phyloP scores from a whole-genome alignment of 257 asterid genomes.

The Solanum gracilifrons region DNA sequence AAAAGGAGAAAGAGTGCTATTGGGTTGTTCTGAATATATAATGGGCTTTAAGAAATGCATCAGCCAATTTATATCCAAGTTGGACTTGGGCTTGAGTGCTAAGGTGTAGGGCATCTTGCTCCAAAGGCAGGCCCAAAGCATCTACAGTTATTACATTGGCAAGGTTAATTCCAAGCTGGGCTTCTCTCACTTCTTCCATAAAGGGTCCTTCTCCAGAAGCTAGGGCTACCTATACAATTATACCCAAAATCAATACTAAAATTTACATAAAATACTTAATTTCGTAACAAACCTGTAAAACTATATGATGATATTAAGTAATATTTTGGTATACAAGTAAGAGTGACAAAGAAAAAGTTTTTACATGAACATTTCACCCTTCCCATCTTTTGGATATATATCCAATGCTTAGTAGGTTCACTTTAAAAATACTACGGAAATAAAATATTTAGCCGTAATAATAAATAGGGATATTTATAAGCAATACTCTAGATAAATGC shows the following conservation, averaged over 20 bases:
- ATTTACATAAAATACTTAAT: not conserved
- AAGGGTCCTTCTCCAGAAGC: constrained; percentile 6
- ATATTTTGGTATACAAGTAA: not conserved
- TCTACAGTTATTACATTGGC: not conserved
- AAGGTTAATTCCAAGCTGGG: not conserved
- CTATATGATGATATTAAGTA: not conserved
- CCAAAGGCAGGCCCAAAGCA: constrained; percentile 5
- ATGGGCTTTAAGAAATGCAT: not conserved
- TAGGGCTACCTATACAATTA: constrained; percentile 1
- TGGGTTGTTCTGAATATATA: not conserved
- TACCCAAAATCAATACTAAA: not conserved
- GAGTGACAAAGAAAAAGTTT: no score
- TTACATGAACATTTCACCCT: not conserved
- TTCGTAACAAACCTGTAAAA: not conserved
- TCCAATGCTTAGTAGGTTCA: not conserved
- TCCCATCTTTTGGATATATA: not conserved
- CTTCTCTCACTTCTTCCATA: constrained; percentile 9
- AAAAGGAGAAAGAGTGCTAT: not conserved
- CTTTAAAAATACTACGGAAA: not conserved
- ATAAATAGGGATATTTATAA: no score
- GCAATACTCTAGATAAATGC: not conserved
- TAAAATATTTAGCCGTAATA: not conserved
- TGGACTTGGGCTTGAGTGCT: constrained; percentile 5
- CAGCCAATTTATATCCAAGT: constrained; percentile 13
- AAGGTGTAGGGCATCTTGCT: constrained; percentile 2